Evolutionary conservation across 257 asterid genomes (phyloP).

Genomic region (Ilex asprella): DNA sequence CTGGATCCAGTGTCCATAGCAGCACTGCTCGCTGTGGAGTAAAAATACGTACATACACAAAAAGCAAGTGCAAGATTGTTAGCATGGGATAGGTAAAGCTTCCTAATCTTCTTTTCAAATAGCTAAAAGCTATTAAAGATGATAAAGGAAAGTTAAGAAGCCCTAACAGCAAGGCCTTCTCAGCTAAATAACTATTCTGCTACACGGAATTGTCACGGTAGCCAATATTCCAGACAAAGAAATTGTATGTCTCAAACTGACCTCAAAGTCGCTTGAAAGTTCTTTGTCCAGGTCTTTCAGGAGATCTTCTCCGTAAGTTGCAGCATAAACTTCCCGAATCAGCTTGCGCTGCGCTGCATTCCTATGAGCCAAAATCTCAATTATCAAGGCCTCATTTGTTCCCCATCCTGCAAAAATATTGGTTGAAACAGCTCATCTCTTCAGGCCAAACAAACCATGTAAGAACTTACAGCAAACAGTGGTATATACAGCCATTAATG

Average conservation of each 20-base stretch:
- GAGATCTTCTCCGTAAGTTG: slow-evolving; percentile 76
- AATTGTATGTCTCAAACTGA: slow-evolving; percentile 13
- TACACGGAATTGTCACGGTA: too few relatives aligned
- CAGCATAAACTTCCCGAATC: slow-evolving; percentile 62
- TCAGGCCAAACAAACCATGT: background rate
- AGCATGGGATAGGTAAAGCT: too few relatives aligned
- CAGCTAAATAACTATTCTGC: too few relatives aligned
- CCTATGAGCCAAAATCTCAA: slow-evolving; percentile 76
- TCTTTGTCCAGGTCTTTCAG: slow-evolving; percentile 73
- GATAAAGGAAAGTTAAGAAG: background rate
- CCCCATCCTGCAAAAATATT: slow-evolving; percentile 58
- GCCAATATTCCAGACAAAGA: too few relatives aligned
- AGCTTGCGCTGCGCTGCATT: slow-evolving; percentile 64
- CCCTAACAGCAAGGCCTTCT: too few relatives aligned
- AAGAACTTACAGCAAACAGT: background rate
- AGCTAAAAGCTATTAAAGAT: background rate
- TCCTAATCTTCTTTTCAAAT: too few relatives aligned
- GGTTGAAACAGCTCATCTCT: background rate
- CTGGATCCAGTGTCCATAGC: slow-evolving; percentile 72
- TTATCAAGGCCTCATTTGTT: slow-evolving; percentile 58
- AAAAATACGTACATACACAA: slow-evolving; percentile 4
- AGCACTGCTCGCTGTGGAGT: slow-evolving; percentile 51
- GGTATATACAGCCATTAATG: background rate
- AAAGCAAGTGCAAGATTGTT: too few relatives aligned
- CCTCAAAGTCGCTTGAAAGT: slow-evolving; percentile 77